These are phyloP conservation scores for Wallacemonas sp. DNA, from an alignment of 208 protist genomes.

Conservation along the genomic window DNA sequence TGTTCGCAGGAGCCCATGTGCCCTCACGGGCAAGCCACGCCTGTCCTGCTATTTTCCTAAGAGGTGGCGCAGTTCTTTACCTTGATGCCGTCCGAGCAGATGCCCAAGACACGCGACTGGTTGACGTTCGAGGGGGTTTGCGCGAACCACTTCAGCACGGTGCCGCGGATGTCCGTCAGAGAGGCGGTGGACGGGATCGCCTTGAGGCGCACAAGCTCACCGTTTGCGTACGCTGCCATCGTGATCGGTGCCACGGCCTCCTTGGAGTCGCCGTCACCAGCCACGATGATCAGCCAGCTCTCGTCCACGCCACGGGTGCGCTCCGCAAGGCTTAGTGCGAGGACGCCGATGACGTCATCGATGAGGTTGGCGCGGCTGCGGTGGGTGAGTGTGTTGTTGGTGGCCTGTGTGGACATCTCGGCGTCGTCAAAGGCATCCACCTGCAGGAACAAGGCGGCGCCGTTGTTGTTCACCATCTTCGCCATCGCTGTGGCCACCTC, in stretches of 20 bases:
- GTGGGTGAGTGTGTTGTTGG: conserved; percentile 16
- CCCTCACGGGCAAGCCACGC: too few relatives aligned
- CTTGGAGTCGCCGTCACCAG: conserved; percentile 37
- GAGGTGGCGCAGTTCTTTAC: conserved; percentile 46
- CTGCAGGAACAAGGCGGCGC: conserved; percentile 65
- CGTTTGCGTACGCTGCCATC: conserved; percentile 51
- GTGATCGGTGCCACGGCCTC: conserved; percentile 39
- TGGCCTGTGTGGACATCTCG: not conserved
- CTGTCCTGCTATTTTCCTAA: not conserved
- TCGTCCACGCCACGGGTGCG: conserved; percentile 37
- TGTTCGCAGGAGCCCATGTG: too few relatives aligned
- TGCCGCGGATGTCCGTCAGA: conserved; percentile 40
- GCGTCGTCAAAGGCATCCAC: conserved; percentile 12
- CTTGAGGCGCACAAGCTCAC: conserved; percentile 48
- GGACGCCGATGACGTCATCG: conserved; percentile 50
- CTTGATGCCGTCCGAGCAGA: conserved; percentile 54
- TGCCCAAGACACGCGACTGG: conserved; percentile 29
- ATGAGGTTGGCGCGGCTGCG: conserved; percentile 71
- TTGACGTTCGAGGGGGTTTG: not conserved
- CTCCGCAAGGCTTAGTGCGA: conserved; percentile 39
- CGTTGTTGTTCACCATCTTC: conserved; percentile 29
- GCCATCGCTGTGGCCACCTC: conserved; percentile 40
- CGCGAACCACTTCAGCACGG: conserved; percentile 63
- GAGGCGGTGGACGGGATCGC: conserved; percentile 14
- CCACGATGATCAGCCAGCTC: conserved; percentile 74